Base-by-base conservation (phyloP, 2,329 filamentous ascomycete genomes). In the Fusarium hainanense region DNA sequence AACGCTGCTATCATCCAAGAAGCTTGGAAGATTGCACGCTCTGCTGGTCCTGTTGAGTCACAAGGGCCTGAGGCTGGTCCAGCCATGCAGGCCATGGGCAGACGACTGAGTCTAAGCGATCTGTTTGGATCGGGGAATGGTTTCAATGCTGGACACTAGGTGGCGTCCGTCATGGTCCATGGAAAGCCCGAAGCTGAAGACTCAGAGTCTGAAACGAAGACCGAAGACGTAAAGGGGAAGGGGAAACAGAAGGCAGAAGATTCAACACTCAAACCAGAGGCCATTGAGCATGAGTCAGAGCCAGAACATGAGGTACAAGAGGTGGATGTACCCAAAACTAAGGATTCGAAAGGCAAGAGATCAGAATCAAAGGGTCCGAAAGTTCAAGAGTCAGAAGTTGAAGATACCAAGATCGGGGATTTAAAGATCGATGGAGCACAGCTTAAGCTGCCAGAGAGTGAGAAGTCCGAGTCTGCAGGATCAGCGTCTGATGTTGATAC, bases 71-170 rank as follows among this genome's bases (percentile, higher is more conserved):
- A 81, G 41, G 78, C 74, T 32, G 82, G 82, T 0, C 81, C 81
- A 18, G 82, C 82, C 5, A 81, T 82, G 77, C 79, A 82, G 60
- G 82, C 82, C 14, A 79, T 84, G 52, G 83, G 82, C 8, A 78
- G 81, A 51, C 79, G 79, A 43, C 71, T 86, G 16, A 84, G 81
- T 63, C 68, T 86, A 41, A 80, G 79, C 34, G 83, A 85, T 61
- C 75, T 86, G 12, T 85, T 86, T 67, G 78, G 78, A 21, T 75
- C 75, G 51, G 73, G 77, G 54, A 75, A 75, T 41, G 73, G 74
- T 10, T 60, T 57, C 18, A 58, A 48, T 42, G 57, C 59, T 21
- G 73, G 66, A 34, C 66, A 72, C 34, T 76, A 69, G 67, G 58
- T 63, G 46, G 49, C 25, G 47, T 46, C 55, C 42, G 49, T 44